Evolutionary conservation across 2,329 filamentous ascomycete species (phyloP), one percentile per base, ranked within the genome.

Genomic region (Hypomyces perniciosus): DNA sequence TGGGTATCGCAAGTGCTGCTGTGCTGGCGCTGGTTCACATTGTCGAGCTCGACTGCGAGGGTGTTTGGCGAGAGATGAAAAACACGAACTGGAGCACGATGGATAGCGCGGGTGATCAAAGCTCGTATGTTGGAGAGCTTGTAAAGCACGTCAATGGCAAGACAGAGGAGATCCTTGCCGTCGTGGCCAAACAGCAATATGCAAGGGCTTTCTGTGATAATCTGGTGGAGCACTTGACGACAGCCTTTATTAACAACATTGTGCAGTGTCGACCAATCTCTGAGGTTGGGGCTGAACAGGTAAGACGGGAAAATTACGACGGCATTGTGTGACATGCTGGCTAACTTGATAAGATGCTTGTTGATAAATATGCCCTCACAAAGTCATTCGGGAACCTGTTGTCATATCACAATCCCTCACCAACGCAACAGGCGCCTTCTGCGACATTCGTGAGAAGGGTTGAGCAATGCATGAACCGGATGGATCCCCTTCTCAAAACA

Each of bases 1-100:
- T 99, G 74, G 91, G 91, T 3, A 92, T 99, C 35, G 93, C 92
- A 2, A 92, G 88, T 63, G 86, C 90, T 9, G 86, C 90, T 4
- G 86, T 99, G 5, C 78, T 93, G 45, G 81, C 87, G 0, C 76
- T 99, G 42, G 91, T 97, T 5, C 84, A 88, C 54, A 85, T 84
- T 61, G 88, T 96, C 4, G 91, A 96, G 65, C 67, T 84, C 1
- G 86, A 86, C 47, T 86, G 90, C 60, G 92, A 97, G 57, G 81
- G 86, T 0, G 85, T 86, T 12, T 99, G 92, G 93, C 83, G 91
- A 51, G 93, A 97, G 72, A 99, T 99, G 93, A 86, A 85, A 56
- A 96, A 96, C 64, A 95, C 87, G 1, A 88, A 91, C 44, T 99
- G 93, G 93, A 88, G 85, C 67, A 90, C 87, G 57, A 88, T 99